Evolutionary conservation across 495 filamentous ascomycete genomes (phyloP).

Genomic region (Peziza echinospora): DNA sequence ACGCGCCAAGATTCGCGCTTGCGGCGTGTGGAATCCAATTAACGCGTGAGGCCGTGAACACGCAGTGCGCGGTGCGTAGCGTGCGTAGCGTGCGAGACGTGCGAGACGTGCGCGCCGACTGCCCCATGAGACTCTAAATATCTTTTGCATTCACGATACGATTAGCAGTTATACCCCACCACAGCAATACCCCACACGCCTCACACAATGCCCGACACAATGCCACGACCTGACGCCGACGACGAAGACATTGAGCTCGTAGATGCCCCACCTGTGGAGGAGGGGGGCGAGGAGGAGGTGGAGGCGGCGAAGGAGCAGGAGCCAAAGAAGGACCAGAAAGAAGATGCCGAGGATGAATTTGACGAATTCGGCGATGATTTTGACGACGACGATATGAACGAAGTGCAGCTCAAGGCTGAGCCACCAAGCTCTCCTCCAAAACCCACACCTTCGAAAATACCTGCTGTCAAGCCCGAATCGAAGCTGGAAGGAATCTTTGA

Average conservation of each 20-base stretch:
- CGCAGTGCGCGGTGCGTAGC: not conserved
- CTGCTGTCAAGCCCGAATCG: not conserved
- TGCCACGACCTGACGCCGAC: not conserved
- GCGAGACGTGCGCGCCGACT: no score
- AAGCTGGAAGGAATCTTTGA: conserved; percentile 1
- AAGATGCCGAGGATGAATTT: conserved; percentile 4
- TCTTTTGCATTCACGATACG: no score
- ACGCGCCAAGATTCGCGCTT: not conserved
- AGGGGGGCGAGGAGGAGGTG: conserved; percentile 1
- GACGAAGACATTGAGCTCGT: conserved; percentile 11
- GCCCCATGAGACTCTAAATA: no score
- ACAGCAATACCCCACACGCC: not conserved
- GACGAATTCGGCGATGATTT: not conserved
- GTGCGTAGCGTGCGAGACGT: no score
- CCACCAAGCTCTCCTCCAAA: not conserved
- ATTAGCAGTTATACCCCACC: not conserved
- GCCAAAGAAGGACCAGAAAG: conserved; percentile 2
- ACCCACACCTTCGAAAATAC: not conserved
- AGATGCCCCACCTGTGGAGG: conserved; percentile 7
- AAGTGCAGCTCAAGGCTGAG: not conserved
- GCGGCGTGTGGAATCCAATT: not conserved
- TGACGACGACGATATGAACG: not conserved
- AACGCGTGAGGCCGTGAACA: not conserved
- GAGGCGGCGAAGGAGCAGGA: conserved; percentile 1
- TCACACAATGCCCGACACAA: not conserved